Percentiles rank a stretch among this genome's conserved stretches.
Conservation (phyloP, 768 basidiomycete species). For the Leccinum rimulosum region DNA sequence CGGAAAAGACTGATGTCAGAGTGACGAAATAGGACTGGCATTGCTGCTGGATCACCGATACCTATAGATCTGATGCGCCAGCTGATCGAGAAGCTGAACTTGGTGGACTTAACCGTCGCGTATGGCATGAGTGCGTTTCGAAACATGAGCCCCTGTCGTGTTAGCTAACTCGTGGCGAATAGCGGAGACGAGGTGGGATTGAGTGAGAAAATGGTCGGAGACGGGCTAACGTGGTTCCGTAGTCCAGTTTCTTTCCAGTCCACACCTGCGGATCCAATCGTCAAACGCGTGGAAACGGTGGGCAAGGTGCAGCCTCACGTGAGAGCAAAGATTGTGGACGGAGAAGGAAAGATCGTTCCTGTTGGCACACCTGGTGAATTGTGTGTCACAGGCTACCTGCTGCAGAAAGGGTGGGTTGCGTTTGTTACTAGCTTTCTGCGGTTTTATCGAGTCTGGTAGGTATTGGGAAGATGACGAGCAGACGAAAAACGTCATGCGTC, state of each 20-base stretch:
- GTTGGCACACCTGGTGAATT: constrained; percentile 74
- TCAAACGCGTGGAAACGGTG: constrained; percentile 80
- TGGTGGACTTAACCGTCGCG: constrained; percentile 70
- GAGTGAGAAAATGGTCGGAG: background rate
- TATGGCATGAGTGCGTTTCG: constrained; percentile 80
- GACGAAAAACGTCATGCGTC: constrained; percentile 56
- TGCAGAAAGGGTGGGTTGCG: constrained; percentile 68
- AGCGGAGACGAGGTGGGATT: constrained; percentile 68
- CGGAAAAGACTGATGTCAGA: background rate
- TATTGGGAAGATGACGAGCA: constrained; percentile 78
- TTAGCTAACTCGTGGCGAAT: background rate
- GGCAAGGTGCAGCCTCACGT: constrained; percentile 76
- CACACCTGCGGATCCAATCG: constrained; percentile 60
- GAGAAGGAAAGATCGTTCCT: constrained; percentile 60
- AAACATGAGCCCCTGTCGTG: no score
- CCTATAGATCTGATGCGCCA: constrained; percentile 79
- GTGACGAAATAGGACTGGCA: constrained; percentile 58
- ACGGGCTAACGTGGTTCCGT: constrained; percentile 1
- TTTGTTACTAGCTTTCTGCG: background rate
- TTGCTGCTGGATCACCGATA: constrained; percentile 76
- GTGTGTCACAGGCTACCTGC: constrained; percentile 67
- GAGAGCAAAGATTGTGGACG: constrained; percentile 67
- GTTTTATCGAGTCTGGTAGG: constrained; percentile 34
- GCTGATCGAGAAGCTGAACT: constrained; percentile 63
- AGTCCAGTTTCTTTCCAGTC: constrained; percentile 88